A percentile compares a stretch with the other conserved stretches of the same genome.
phyloP scores from a whole-genome alignment of 768 basidiomycete species.

The Sutorius australiensis region DNA sequence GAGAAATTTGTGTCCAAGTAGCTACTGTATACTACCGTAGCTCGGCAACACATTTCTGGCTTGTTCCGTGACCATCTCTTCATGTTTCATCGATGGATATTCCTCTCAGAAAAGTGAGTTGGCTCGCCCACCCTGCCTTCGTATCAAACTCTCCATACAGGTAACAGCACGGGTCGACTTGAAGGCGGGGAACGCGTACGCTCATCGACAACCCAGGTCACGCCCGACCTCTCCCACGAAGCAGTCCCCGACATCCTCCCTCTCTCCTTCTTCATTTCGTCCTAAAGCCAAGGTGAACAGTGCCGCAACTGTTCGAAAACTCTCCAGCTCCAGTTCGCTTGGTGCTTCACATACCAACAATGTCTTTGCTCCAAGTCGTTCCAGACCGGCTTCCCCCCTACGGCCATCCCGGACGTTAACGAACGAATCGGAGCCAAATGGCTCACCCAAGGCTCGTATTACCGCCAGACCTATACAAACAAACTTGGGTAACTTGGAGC shows the following conservation, averaged over 20 bases:
- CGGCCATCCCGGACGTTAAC: constrained; percentile 36
- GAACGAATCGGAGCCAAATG: constrained; percentile 27
- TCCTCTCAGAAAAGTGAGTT: constrained; percentile 45
- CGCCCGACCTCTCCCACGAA: constrained; percentile 52
- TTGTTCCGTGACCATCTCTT: constrained; percentile 4
- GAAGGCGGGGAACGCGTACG: constrained; percentile 30
- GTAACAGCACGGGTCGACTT: constrained; percentile 52
- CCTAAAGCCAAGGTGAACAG: constrained; percentile 64
- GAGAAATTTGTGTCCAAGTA: constrained; percentile 47
- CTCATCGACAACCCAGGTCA: constrained; percentile 32
- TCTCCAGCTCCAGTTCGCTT: constrained; percentile 22
- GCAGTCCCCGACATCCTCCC: constrained; percentile 22
- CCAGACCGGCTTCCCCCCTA: constrained; percentile 39
- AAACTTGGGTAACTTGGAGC: constrained; percentile 15
- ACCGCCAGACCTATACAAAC: constrained; percentile 28
- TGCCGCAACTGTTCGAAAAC: constrained; percentile 40
- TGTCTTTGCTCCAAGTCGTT: constrained; percentile 39
- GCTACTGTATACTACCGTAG: too few relatives aligned
- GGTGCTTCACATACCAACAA: constrained; percentile 12
- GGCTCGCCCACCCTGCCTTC: not conserved
- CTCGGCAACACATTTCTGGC: constrained; percentile 8
- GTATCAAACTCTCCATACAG: constrained; percentile 33
- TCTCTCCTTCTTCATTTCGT: constrained; percentile 32
- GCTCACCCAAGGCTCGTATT: constrained; percentile 25
- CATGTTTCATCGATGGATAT: constrained; percentile 33